Evolutionary conservation across 2,329 filamentous ascomycete species (phyloP).

Genomic region (Calonectria multiphialidica): DNA sequence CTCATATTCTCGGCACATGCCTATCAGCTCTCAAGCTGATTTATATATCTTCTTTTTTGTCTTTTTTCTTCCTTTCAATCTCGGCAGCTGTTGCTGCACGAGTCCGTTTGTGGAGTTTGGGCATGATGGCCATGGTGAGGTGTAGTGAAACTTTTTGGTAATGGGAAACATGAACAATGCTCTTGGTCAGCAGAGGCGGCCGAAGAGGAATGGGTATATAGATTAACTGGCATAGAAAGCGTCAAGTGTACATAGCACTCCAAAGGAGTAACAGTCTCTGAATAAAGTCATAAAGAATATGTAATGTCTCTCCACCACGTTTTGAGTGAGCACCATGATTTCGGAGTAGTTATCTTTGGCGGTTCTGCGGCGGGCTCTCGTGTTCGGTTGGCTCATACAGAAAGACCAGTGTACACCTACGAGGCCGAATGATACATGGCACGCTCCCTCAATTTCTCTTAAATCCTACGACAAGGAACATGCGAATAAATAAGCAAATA

Average conservation of each 20-base stretch:
- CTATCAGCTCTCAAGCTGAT: background rate
- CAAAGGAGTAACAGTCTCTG: constrained; percentile 35
- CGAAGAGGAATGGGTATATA: constrained; percentile 33
- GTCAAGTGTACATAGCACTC: constrained; percentile 34
- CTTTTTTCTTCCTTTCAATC: constrained; percentile 5
- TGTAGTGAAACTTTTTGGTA: constrained; percentile 29
- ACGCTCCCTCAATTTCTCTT: too few relatives aligned
- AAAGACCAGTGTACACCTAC: too few relatives aligned
- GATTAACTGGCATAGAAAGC: constrained; percentile 31
- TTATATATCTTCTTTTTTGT: constrained; percentile 25
- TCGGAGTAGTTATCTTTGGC: too few relatives aligned
- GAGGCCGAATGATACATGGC: too few relatives aligned
- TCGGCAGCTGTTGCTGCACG: background rate
- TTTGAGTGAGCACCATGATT: background rate
- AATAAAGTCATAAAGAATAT: constrained; percentile 26
- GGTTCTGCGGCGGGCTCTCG: background rate
- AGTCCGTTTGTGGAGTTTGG: constrained; percentile 36
- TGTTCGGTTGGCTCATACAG: background rate
- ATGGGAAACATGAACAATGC: constrained; percentile 39
- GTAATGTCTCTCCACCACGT: background rate
- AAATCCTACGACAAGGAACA: too few relatives aligned
- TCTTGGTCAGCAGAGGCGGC: constrained; percentile 26
- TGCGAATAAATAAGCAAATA: too few relatives aligned
- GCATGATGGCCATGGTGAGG: constrained; percentile 28
- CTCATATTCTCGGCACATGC: constrained; percentile 19